phyloP scores from a whole-genome alignment of 2,329 filamentous ascomycete genomes.

The Phoma sp. region DNA sequence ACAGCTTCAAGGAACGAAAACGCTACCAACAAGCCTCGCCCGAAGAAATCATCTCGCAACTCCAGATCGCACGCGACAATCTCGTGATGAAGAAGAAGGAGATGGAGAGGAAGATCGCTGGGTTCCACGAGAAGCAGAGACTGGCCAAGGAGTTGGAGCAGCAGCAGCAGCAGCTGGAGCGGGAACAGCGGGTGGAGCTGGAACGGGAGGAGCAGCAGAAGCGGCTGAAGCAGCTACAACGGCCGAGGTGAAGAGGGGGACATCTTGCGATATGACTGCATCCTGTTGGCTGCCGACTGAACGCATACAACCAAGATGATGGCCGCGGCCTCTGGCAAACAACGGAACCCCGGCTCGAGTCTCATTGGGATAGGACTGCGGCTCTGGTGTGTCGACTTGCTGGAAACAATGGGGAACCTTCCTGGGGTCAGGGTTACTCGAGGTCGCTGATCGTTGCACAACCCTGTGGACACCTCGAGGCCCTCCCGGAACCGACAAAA shows the following conservation, averaged over 20 bases:
- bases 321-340: too few species aligned
- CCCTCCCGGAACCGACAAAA: too few species aligned
- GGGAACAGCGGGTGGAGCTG: background rate
- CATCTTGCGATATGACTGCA: too few species aligned
- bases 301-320: too few species aligned
- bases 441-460: too few species aligned
- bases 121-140: slow-evolving; percentile 25
- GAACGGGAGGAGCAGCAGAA: background rate
- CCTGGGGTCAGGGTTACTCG: too few species aligned
- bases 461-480: too few species aligned
- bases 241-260: background rate
- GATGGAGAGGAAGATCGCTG: slow-evolving; percentile 62
- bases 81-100: slow-evolving; percentile 59
- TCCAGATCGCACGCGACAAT: slow-evolving; percentile 58
- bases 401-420: too few species aligned
- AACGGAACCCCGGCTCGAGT: too few species aligned
- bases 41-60: slow-evolving; percentile 61
- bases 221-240: background rate
- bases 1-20: slow-evolving; percentile 50
- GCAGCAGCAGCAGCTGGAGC: background rate
- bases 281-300: too few species aligned
- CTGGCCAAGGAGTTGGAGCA: slow-evolving; percentile 20
- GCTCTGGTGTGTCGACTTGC: too few species aligned
- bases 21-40: slow-evolving; percentile 58
- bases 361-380: too few species aligned